Base-by-base conservation (phyloP, 768 basidiomycete genomes). In the Austroboletus eburneus region DNA sequence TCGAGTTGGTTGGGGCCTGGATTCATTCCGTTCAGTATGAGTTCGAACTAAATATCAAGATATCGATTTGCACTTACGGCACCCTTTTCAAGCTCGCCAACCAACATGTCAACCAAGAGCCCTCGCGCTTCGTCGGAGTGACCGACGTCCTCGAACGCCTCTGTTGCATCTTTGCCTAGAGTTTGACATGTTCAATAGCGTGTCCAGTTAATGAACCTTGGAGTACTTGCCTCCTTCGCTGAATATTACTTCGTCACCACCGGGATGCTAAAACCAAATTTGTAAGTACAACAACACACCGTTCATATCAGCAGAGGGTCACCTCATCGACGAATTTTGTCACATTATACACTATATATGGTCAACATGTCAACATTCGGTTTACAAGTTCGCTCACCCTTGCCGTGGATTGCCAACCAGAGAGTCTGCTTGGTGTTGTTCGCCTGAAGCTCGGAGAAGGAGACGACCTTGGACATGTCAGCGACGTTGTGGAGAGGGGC, bases 61-160 rank as follows among this genome's bases (percentile, higher is more conserved):
- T n/a, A 47, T 30, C 5, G 23, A 9, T 24, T 3, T 9, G 12
- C 27, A 72, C 80, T 66, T 63, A 87, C 86, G 39, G 74, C 75
- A 57, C 71, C 74, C 57, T 84, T 73, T 62, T 89, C 87, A 56
- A 94, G 90, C 1, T 87, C 80, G 43, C 94, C 94, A 42, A 96
- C 74, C 34, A 81, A 70, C 78, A 96, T 80, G 54, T 68, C 83
- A 16, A 79, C 80, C 43, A 98, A 76, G 48, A 94, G 77, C 12
- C 76, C 85, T 43, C 96, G 84, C 21, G 96, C 96, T 71, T 99
- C 96, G 57, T 98, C 95, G 1, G 94, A 97, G 78, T 98, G 96
- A 24, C 96, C 96, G 24, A 99, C 95, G 66, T 99, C 96, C 72
- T 98, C 95, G 62, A 99, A 99, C 6, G 96, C 92, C 62, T 97